Evolutionary conservation across 495 filamentous ascomycete species (phyloP), one percentile per base, ranked within the genome.

Genomic region (Aspergillus wentii): DNA sequence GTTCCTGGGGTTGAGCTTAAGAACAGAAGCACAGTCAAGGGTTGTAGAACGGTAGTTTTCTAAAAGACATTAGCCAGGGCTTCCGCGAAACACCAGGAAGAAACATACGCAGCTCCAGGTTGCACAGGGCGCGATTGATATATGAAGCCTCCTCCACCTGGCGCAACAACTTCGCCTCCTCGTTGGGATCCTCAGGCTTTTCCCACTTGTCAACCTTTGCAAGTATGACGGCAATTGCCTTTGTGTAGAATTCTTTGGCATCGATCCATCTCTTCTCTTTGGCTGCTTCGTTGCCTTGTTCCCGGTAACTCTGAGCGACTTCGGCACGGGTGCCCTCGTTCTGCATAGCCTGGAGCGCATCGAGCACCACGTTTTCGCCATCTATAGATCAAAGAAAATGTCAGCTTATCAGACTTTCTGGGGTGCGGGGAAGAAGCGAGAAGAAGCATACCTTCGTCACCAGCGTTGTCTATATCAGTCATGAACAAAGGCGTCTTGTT

Each of bases 401-500:
- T 48, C 26, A 43, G 19, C 30, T 7, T 14, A 17, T 9, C 20
- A 37, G n/a, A 3, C 27, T 19, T 27, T 14, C 17, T 23, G 20
- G 17, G 30, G 16, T 17, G 37, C 19, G 42, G 27, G 16, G 30
- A 41, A 42, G 20, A 21, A 23, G 18, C 2, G 26, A 33, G 17
- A 21, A 17, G 17, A 35, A 8, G 59, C 68, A 30, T 57, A 66
- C 71, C 66, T 51, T 76, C 72, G 48, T 67, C 75, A 17, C 70
- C 72, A 9, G 74, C 70, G 43, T 90, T 82, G 44, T 88, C 85
- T 8, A 96, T 75, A 44, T 82, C 76, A 5, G 86, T 96, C 92
- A 98, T 98, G 68, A 98, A 98, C 19, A 98, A 70, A 5, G 94
- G 92, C 9, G 78, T 80, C 49, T 80, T 77, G 54, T 88, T 89